A percentile compares a stretch with the other conserved stretches of the same genome.
Conservation (phyloP, 768 basidiomycete genomes). For the Daedalea quercina region DNA sequence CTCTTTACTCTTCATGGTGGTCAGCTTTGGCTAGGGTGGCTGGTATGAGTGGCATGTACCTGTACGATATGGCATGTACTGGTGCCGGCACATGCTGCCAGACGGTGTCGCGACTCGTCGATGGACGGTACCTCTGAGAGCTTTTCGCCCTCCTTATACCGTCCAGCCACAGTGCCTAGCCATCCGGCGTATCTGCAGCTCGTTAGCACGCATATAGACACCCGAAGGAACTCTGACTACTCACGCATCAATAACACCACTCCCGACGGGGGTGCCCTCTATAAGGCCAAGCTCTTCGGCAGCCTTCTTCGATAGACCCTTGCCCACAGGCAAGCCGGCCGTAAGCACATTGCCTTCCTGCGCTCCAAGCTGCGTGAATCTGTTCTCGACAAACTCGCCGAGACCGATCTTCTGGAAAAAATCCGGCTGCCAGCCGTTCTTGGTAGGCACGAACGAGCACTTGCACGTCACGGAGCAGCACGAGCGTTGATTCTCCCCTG, state of each 20-base stretch:
- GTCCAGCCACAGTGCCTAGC: slow-evolving; percentile 91
- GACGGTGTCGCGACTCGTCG: slow-evolving; percentile 69
- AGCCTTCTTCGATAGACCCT: slow-evolving; percentile 69
- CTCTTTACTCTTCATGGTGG: slow-evolving; percentile 52
- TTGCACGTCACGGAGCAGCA: slow-evolving; percentile 95
- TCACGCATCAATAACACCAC: slow-evolving; percentile 92
- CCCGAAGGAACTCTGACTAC: slow-evolving; percentile 21
- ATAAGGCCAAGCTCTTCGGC: slow-evolving; percentile 81
- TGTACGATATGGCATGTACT: slow-evolving; percentile 95
- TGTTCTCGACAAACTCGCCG: slow-evolving; percentile 55
- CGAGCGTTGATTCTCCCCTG: slow-evolving; percentile 63
- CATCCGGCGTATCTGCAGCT: slow-evolving; percentile 80
- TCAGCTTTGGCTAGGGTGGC: neutral
- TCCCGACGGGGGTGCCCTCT: slow-evolving; percentile 88
- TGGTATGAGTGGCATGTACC: slow-evolving; percentile 29
- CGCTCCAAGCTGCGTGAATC: slow-evolving; percentile 73
- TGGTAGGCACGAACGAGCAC: slow-evolving; percentile 82
- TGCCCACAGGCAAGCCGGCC: slow-evolving; percentile 81
- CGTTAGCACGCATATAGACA: neutral
- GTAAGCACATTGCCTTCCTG: slow-evolving; percentile 57
- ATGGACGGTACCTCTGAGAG: slow-evolving; percentile 54
- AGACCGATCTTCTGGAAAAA: slow-evolving; percentile 88
- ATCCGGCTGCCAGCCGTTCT: slow-evolving; percentile 78
- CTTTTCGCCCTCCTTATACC: slow-evolving; percentile 44
- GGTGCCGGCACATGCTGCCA: slow-evolving; percentile 94